Base-by-base conservation (phyloP, 495 filamentous ascomycete genomes). In the Aspergillus conjunctus region DNA sequence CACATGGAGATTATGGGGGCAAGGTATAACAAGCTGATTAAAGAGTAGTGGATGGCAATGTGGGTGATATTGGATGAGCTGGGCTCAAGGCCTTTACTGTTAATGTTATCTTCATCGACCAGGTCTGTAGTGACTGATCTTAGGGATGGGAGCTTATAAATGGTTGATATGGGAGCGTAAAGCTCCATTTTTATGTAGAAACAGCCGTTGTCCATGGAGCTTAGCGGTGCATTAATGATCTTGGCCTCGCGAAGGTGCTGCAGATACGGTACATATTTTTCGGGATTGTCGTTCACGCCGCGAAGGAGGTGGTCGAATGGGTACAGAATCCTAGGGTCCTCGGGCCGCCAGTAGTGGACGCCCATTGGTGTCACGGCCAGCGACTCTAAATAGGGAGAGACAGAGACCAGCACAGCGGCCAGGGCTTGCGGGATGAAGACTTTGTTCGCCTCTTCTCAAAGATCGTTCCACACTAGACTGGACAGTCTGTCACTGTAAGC, bases 381-480 rank as follows among this genome's bases (percentile, higher is more conserved):
- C 4, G 63, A 61, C 39, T 63, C 60, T n/a, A 74, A 50, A 48
- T 61, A 62, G 7, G 69, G 71, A 2, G 66, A 74, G 11, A 72
- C 63, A 7, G 65, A 61, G 48, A 70, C 59, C 22, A 74, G 54
- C 12, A 74, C 55, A 0, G 65, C 61, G 4, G 66, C 58, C 10
- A 74, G 18, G 7, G 69, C 68, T 51, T 72, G 71, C 11, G 62
- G 52, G 15, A 70, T 61, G 31, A 60, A 66, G 39, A 44, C 22
- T 3, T 4, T 39, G 31, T 54, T 32, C n/a, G 12, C 6, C 31
- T 2, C 20, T 18, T 4, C 46, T 20, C 7, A 21, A 11, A 12
- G 46, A n/a, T n/a, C n/a, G n/a, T n/a, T n/a, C n/a, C n/a, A n/a
- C n/a, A n/a, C n/a, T n/a, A n/a, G n/a, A n/a, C n/a, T n/a, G n/a